These are phyloP conservation scores for Mrakia hoshinonis DNA, from an alignment of 768 basidiomycete species.

Conservation along the genomic window DNA sequence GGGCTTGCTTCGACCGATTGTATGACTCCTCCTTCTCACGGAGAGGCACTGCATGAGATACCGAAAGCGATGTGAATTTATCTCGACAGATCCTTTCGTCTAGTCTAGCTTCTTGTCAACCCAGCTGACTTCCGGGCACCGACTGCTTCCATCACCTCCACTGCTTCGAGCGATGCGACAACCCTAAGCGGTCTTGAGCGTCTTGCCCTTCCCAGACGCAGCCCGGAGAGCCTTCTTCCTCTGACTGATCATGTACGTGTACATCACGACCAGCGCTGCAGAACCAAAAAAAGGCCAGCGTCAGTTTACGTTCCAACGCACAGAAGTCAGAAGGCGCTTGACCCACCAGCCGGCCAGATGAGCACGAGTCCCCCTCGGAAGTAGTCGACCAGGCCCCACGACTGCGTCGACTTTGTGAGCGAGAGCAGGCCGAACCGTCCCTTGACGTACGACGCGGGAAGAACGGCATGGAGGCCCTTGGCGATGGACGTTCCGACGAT, in stretches of 20 bases:
- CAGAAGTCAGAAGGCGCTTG: constrained; percentile 29
- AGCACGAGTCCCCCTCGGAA: constrained; percentile 52
- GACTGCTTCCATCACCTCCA: too few species aligned
- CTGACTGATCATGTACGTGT: constrained; percentile 55
- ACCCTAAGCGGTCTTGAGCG: not conserved
- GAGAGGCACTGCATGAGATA: too few species aligned
- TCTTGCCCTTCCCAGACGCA: not conserved
- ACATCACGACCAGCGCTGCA: constrained; percentile 52
- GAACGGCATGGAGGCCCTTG: constrained; percentile 12
- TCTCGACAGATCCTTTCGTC: too few species aligned
- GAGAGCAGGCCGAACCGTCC: not conserved
- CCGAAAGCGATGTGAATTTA: too few species aligned
- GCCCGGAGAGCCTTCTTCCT: constrained; percentile 50
- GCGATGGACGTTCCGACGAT: constrained; percentile 38
- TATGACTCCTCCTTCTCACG: too few species aligned
- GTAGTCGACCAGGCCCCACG: constrained; percentile 55
- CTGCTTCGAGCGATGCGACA: too few species aligned
- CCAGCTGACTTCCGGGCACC: too few species aligned
- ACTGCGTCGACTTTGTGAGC: constrained; percentile 30
- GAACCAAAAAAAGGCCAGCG: not conserved
- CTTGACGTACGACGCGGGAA: not conserved
- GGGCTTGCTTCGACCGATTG: too few species aligned
- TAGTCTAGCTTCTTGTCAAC: too few species aligned
- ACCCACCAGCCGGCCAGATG: constrained; percentile 82
- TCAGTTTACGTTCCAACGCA: not conserved